Evolutionary conservation across 192 early-diverging fungal genomes (phyloP), one percentile per base, ranked within the genome.

Genomic region (Rhizophagus clarus): DNA sequence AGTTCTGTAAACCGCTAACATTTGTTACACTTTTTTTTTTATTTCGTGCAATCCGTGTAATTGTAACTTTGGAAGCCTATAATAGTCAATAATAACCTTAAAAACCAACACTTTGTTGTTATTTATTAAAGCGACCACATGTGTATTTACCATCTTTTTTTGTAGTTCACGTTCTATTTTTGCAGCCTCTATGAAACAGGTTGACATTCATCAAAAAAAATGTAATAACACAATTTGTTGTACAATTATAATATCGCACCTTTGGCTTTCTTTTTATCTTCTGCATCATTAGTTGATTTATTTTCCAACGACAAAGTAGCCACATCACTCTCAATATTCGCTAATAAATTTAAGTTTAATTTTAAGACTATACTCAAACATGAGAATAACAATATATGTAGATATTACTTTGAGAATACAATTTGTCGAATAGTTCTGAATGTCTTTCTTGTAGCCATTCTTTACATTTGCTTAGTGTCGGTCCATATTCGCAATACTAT

Each of bases 401-500:
- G 56, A 15, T 9, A 72, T 15, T 72, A 80, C 51, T 47, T 67
- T 85, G 86, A 67, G 86, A 79, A 81, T 92, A 94, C 37, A 93
- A 80, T 47, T 85, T 85, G 8, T 87, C 86, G 81, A 88, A 92
- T 45, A 93, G 66, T 2, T 85, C 88, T 20, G 90, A 82, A 64
- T 96, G 82, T 8, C 87, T 85, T 28, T 85, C 84, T 37, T 87
- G 81, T 45, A 97, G 86, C 95, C 94, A 96, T 67, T 86, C 78
- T 79, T 95, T 92, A 85, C 95, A 98, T 81, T 94, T 93, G 73
- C 93, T 91, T 56, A 89, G 84, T 22, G 94, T 92, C 31, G 93
- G 91, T n/a, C 92, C 90, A 75, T 94, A 96, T 88, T 95, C 95
- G 87, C 97, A 98, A 86, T 95, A 98, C 94, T 95, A 81, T 28